These are phyloP conservation scores for Daldinia concentrica DNA, from an alignment of 495 filamentous ascomycete species.

Conservation along the genomic window DNA sequence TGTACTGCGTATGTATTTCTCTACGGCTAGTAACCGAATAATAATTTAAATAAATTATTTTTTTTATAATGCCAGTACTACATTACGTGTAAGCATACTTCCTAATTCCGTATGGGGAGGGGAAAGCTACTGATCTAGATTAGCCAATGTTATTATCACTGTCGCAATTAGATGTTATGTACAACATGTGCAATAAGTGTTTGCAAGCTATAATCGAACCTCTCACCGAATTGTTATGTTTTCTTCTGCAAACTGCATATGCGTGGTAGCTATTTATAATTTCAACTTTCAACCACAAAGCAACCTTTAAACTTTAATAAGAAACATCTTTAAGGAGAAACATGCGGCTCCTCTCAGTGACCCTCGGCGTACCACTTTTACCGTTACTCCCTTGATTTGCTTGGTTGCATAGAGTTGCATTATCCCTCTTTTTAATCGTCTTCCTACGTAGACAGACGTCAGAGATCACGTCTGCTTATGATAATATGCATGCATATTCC, in stretches of 20 bases:
- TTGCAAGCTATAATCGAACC: not conserved
- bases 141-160: constrained; percentile 17
- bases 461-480: constrained; percentile 21
- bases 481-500: not conserved
- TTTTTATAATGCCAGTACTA: constrained; percentile 1
- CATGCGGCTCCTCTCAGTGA: constrained; percentile 29
- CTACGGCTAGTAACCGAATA: not conserved
- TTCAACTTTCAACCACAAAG: constrained; percentile 7
- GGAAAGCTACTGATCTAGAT: not conserved
- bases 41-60: no score
- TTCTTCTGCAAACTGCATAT: not conserved
- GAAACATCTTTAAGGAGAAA: not conserved
- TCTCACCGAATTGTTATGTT: not conserved
- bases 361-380: constrained; percentile 1
- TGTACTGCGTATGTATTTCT: not conserved
- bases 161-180: not conserved
- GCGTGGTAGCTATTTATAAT: not conserved
- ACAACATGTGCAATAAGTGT: not conserved
- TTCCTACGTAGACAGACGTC: not conserved
- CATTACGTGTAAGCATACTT: constrained; percentile 17
- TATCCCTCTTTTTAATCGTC: constrained; percentile 22
- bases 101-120: not conserved
- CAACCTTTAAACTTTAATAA: not conserved
- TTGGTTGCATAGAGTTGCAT: constrained; percentile 17
- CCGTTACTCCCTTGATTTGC: not conserved